Conservation (phyloP, 371 early-diverging fungal species). For the Phascolomyces articulosus region DNA sequence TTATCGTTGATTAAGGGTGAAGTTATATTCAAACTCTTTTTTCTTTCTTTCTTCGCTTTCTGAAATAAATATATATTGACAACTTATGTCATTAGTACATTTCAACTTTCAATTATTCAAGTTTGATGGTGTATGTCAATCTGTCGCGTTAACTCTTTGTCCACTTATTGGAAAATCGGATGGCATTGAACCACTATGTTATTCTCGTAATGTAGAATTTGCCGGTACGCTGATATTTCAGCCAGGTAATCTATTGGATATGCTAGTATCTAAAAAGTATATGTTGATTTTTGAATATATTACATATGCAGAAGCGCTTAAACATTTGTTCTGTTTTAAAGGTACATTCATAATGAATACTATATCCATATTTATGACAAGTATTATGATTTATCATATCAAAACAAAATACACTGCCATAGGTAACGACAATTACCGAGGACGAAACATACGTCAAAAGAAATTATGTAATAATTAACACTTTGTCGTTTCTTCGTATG, state of each 20-base stretch:
- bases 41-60: too few species aligned
- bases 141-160: constrained; percentile 83
- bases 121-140: constrained; percentile 86
- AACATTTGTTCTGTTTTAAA: constrained; percentile 3
- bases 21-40: too few species aligned
- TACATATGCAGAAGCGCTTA: too few species aligned
- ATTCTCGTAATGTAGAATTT: constrained; percentile 88
- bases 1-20: too few species aligned
- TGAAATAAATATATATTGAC: too few species aligned
- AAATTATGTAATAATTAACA: too few species aligned
- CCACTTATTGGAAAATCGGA: constrained; percentile 78
- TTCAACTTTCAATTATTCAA: constrained; percentile 49
- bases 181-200: constrained; percentile 87
- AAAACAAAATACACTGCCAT: constrained; percentile 92
- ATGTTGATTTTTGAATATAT: too few species aligned
- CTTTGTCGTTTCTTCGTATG: too few species aligned
- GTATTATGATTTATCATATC: constrained; percentile 90
- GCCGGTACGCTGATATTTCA: constrained; percentile 83
- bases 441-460: too few species aligned
- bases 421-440: constrained; percentile 46
- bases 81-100: constrained; percentile 22
- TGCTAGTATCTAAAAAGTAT: constrained; percentile 4
- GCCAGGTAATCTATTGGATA: too few species aligned
- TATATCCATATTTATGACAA: constrained; percentile 83
- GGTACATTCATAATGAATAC: constrained; percentile 78